Conservation (phyloP, 257 asterid species). For the Voacanga thouarsii region DNA sequence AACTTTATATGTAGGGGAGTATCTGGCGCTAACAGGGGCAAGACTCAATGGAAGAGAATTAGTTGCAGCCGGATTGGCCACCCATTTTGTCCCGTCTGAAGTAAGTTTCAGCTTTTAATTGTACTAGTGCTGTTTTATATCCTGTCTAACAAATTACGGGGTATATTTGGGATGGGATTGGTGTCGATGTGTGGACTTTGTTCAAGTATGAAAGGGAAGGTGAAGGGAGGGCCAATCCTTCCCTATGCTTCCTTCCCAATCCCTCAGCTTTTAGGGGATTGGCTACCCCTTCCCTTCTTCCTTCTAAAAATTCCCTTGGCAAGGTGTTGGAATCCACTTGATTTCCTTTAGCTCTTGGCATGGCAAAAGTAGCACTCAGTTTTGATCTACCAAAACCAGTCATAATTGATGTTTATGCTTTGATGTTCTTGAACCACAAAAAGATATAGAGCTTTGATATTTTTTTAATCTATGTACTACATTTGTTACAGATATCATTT, state of each 20-base stretch:
- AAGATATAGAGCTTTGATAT: too few relatives aligned
- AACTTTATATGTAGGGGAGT: constrained; percentile 59
- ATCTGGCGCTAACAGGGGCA: constrained; percentile 81
- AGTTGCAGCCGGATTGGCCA: constrained; percentile 82
- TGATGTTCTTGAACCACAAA: too few relatives aligned
- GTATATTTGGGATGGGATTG: not conserved
- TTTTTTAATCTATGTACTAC: too few relatives aligned
- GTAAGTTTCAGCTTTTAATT: constrained; percentile 18
- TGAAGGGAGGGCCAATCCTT: not conserved
- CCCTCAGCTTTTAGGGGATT: too few relatives aligned
- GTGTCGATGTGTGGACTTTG: not conserved
- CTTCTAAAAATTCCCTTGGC: too few relatives aligned
- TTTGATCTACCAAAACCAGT: not conserved
- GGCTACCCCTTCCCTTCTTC: too few relatives aligned
- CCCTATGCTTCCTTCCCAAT: not conserved
- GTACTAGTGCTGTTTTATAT: not conserved
- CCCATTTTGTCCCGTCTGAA: constrained; percentile 88
- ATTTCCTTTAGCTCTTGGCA: not conserved
- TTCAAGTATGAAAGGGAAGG: not conserved
- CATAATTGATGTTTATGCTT: not conserved
- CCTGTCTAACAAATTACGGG: not conserved
- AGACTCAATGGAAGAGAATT: constrained; percentile 81
- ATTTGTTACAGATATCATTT: not conserved
- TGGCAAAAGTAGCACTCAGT: not conserved
- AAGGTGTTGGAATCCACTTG: too few relatives aligned